phyloP scores from a whole-genome alignment of 139 green algal species.

The Coelastrella sp. region DNA sequence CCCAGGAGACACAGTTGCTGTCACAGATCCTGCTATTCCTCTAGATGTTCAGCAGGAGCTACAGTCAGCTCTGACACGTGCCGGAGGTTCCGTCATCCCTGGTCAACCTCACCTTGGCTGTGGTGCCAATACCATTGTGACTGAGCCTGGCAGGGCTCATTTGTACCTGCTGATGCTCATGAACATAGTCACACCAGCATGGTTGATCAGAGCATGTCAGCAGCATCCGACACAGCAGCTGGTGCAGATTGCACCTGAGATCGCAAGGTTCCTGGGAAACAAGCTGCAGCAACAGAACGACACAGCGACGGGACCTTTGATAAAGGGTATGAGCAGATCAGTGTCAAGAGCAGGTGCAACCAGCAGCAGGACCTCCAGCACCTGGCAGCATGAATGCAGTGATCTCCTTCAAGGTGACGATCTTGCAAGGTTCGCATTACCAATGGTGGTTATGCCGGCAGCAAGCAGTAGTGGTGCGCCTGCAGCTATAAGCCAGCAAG shows the following conservation, averaged over 20 bases:
- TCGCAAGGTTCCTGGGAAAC: not conserved
- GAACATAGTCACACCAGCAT: constrained; percentile 33
- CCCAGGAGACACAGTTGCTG: not conserved
- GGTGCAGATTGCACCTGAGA: not conserved
- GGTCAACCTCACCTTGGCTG: constrained; percentile 30
- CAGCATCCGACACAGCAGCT: constrained; percentile 12
- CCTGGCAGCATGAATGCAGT: not conserved
- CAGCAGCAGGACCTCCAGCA: constrained; percentile 6
- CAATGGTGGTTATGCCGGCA: not conserved
- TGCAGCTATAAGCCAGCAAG: not conserved
- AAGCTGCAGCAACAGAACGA: not conserved
- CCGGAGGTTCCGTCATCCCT: not conserved
- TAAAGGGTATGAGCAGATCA: constrained; percentile 16
- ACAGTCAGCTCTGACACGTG: not conserved
- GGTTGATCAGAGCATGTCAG: not conserved
- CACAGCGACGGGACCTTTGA: not conserved
- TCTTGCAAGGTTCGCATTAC: not conserved
- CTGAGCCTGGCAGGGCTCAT: not conserved
- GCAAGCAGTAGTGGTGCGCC: not conserved
- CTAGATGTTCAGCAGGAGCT: not conserved
- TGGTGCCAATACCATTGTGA: constrained; percentile 9
- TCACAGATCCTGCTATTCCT: constrained; percentile 3
- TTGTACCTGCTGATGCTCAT: constrained; percentile 33
- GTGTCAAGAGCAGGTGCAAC: not conserved
- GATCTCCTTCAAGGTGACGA: not conserved